Percentiles rank a stretch among this genome's conserved stretches.
Conservation (phyloP, 2,329 filamentous ascomycete species). For the Parasarocladium wereldwijsianum region DNA sequence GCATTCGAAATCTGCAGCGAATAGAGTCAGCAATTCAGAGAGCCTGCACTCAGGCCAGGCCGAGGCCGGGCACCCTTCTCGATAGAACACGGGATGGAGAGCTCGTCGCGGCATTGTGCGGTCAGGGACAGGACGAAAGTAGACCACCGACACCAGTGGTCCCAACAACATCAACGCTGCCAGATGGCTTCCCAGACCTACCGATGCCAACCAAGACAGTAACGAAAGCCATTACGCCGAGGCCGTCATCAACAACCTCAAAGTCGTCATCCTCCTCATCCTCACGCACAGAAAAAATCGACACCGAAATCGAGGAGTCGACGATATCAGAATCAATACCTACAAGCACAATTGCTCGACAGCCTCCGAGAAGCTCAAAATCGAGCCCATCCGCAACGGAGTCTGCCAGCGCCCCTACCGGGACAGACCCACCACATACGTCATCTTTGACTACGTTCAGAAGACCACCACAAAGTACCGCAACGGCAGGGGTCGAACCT, state of each 20-base stretch:
- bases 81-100: slow-evolving; percentile 2
- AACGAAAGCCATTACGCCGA: slow-evolving; percentile 3
- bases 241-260: background rate
- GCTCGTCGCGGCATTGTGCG: slow-evolving; percentile 2
- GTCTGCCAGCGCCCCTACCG: background rate
- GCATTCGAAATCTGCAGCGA: slow-evolving; percentile 15
- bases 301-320: background rate
- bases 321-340: background rate
- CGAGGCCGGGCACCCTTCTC: slow-evolving; percentile 1
- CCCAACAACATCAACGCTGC: background rate
- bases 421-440: background rate
- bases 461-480: background rate
- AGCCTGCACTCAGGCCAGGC: slow-evolving; percentile 1
- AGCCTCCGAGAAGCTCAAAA: background rate
- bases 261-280: too few species aligned
- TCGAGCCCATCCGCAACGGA: background rate
- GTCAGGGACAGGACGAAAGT: background rate
- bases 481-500: too few species aligned
- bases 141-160: background rate
- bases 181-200: background rate
- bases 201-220: background rate
- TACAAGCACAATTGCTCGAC: background rate
- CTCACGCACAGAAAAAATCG: too few species aligned
- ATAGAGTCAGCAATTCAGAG: slow-evolving; percentile 15
- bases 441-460: background rate